Evolutionary conservation across 75 land plant genomes (phyloP).

Genomic region (Picea glauca): DNA sequence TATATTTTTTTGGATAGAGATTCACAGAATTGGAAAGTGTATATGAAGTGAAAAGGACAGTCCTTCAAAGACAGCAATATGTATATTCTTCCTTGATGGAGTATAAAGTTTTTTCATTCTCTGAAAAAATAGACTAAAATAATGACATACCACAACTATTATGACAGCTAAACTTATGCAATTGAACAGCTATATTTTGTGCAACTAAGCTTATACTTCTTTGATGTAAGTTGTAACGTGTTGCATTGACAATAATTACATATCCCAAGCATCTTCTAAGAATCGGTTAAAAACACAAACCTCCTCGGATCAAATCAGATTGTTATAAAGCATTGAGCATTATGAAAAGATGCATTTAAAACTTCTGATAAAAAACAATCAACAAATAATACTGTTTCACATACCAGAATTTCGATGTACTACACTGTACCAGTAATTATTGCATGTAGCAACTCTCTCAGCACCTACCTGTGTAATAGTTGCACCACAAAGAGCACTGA

Average conservation of each 20-base stretch:
- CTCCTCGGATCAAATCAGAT: not conserved
- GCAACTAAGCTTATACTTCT: no score
- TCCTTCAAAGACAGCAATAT: no score
- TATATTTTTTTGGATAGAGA: no score
- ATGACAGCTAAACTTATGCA: no score
- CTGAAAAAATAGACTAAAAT: no score
- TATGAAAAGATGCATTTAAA: not conserved
- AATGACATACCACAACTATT: no score
- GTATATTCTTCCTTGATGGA: no score
- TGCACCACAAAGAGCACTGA: conserved; percentile 70
- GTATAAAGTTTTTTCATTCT: no score
- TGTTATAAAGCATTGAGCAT: not conserved
- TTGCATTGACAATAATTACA: not conserved
- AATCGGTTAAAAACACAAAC: not conserved
- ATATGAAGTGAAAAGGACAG: no score
- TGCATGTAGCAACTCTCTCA: not conserved
- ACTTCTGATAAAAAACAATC: not conserved
- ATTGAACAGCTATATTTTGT: no score
- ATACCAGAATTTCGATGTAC: not conserved
- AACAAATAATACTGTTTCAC: not conserved
- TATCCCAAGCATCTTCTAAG: not conserved
- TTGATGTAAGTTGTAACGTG: no score
- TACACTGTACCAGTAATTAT: not conserved
- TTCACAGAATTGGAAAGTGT: no score
- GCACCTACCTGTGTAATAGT: conserved; percentile 71